Percentiles rank a stretch among this genome's conserved stretches.
These are phyloP conservation scores for Amylocarpus encephaloides DNA, from an alignment of 2,329 filamentous ascomycete species.

Conservation along the genomic window DNA sequence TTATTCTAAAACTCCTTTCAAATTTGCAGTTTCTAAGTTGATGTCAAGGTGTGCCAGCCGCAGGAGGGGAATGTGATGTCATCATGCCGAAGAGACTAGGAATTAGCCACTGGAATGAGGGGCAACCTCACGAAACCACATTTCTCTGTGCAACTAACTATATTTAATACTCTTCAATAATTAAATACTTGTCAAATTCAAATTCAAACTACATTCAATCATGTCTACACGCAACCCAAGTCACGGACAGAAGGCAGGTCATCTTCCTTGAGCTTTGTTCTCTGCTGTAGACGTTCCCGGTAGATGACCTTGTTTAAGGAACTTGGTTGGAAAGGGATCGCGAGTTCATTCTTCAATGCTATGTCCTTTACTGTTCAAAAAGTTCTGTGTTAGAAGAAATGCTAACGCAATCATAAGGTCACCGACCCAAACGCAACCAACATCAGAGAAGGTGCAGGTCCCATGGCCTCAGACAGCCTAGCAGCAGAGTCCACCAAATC, in stretches of 20 bases:
- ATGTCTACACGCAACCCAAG: conserved; percentile 28
- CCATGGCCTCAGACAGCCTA: conserved; percentile 62
- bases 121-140: too few relatives aligned
- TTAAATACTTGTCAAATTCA: background rate
- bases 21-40: background rate
- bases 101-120: too few relatives aligned
- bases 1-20: background rate
- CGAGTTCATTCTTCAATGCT: too few relatives aligned
- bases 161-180: too few relatives aligned
- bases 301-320: background rate
- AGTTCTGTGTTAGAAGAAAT: too few relatives aligned
- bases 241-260: conserved; percentile 20
- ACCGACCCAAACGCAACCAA: conserved; percentile 42
- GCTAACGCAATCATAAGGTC: conserved; percentile 38
- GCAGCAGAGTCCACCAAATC: conserved; percentile 63
- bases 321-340: too few relatives aligned
- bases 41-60: too few relatives aligned
- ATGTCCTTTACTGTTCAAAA: too few relatives aligned
- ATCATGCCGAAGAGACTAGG: background rate
- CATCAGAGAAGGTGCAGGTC: conserved; percentile 55
- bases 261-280: background rate
- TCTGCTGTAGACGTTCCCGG: background rate
- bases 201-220: conserved; percentile 22
- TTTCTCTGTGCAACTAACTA: conserved; percentile 5
- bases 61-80: conserved; percentile 10